Evolutionary conservation across 169 alveolate genomes (phyloP), one percentile per base, ranked within the genome.

Genomic region (Babesia sp.): DNA sequence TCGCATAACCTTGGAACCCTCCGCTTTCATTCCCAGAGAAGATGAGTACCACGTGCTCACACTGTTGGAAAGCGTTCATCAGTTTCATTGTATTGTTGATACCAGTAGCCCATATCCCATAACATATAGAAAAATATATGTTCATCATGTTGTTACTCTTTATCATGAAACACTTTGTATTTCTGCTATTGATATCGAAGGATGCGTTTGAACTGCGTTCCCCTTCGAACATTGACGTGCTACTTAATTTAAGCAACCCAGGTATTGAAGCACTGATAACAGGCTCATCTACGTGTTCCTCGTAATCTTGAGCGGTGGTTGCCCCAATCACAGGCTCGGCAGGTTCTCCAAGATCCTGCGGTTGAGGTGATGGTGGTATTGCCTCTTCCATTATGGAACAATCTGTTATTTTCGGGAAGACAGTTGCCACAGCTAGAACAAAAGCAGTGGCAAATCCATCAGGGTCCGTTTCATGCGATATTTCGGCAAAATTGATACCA

Each of bases 31-130:
- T 91, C 22, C 90, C 95, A 1, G 94, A 88, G 67, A 91, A 88
- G 48, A 91, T 67, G 53, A 91, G 86, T 29, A 91, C 64, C 22
- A 91, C 91, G 28, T 88, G 91, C 51, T 89, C 88, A 41, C 78
- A 64, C 42, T 76, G 57, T 45, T 44, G 58, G 55, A 85, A 91
- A 9, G 93, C 90, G 34, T 57, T 58, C 7, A 33, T 41, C 54
- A 89, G 76, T 57, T 78, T 85, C 34, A 71, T 42, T 12, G 93
- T 85, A 59, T 91, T 91, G 60, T 71, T 41, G 34, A 68, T 68
- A 34, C 93, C 90, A 1, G 95, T 89, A 8, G 95, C 93, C 95
- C 95, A 91, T 11, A 85, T 83, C 29, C 95, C 95, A 53, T 70
- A 78, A 60, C 83, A 69, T 39, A 91, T 77, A 39, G 95, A 91